Conservation (phyloP, 768 basidiomycete genomes). For the Lepiota brunneoincarnata region DNA sequence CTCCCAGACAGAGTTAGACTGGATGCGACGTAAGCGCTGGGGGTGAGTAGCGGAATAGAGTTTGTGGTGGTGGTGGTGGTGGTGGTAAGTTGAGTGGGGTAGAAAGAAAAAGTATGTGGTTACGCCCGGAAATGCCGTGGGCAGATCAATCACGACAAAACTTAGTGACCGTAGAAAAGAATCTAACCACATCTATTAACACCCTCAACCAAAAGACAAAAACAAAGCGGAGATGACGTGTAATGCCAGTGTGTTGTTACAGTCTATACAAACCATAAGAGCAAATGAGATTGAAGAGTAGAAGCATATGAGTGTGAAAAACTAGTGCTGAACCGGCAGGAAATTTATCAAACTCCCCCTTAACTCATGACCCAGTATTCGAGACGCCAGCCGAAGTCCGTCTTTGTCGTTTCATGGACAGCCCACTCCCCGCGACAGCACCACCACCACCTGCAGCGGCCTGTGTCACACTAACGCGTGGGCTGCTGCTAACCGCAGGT, state of each 20-base stretch:
- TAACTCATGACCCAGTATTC: conserved; percentile 24
- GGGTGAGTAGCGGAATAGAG: not conserved
- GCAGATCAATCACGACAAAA: conserved; percentile 11
- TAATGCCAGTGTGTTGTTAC: conserved; percentile 27
- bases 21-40: conserved; percentile 2
- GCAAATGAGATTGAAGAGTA: too few relatives aligned
- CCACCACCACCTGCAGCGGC: conserved; percentile 27
- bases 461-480: conserved; percentile 19
- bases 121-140: conserved; percentile 7
- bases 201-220: conserved; percentile 4
- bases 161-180: not conserved
- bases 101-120: not conserved
- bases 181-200: too few relatives aligned
- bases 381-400: conserved; percentile 63
- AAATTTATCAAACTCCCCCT: conserved; percentile 10
- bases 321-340: conserved; percentile 14
- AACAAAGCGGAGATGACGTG: not conserved
- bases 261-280: conserved; percentile 31
- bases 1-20: not conserved
- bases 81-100: not conserved
- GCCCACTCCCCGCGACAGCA: conserved; percentile 25
- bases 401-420: conserved; percentile 76
- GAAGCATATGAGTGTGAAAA: conserved; percentile 18
- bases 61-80: too few relatives aligned
- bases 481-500: conserved; percentile 27